phyloP scores from a whole-genome alignment of 108 stramenopile genomes.

The Mayamaea pseudoterrestris region DNA sequence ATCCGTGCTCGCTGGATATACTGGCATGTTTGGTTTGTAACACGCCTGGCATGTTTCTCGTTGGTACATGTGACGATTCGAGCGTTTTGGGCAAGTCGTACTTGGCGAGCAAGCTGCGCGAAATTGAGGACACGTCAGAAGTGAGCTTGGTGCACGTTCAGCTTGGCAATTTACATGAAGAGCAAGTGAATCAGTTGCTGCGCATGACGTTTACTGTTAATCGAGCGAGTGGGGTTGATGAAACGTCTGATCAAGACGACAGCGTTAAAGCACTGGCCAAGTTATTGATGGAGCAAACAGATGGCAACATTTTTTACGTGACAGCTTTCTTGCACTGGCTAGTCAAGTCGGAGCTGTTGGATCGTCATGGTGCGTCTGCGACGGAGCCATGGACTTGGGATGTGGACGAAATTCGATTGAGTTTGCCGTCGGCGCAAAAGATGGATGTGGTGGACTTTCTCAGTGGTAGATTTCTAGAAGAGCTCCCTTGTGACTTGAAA shows the following conservation, averaged over 20 bases:
- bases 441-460: constrained; percentile 3
- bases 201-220: neutral
- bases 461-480: constrained; percentile 1
- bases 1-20: constrained; percentile 8
- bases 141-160: neutral
- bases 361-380: no score
- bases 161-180: neutral
- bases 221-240: neutral
- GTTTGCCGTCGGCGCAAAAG: neutral
- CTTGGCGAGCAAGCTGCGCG: constrained; percentile 3
- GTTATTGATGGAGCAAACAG: constrained; percentile 11
- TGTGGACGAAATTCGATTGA: neutral
- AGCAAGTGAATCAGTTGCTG: no score
- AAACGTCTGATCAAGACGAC: neutral
- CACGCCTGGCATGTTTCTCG: neutral
- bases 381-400: neutral
- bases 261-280: neutral
- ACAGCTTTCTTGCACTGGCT: no score
- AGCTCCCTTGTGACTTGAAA: constrained; percentile 12
- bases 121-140: neutral
- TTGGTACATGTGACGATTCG: neutral
- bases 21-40: constrained; percentile 6
- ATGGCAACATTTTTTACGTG: constrained; percentile 28
- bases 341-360: no score
- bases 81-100: neutral